Base-by-base conservation (phyloP, 352 stramenopile genomes). In the Phytophthora rubi region DNA sequence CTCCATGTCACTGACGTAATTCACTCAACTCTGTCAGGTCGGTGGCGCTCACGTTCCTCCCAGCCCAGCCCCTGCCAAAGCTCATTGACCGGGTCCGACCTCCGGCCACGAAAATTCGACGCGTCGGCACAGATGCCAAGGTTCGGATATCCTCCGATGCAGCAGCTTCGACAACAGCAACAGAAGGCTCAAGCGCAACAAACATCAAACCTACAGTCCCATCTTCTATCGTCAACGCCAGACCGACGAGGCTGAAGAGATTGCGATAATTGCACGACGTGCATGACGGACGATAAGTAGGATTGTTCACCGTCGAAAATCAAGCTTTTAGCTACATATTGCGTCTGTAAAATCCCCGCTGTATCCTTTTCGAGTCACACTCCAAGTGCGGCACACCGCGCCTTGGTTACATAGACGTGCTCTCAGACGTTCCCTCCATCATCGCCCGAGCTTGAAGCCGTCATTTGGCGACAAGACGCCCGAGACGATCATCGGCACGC, bases 211-310 rank as follows among this genome's bases (percentile, higher is more conserved):
- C 73, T 18, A 63, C 42, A 0, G 32, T 79, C 10, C 48, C 66
- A 23, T 23, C 75, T 35, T 68, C 70, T 3, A 53, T 67, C 10
- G 45, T 64, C 33, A 75, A 53, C 32, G 59, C 65, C 18, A 70
- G 76, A 51, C 65, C 72, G 15, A 75, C 73, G 28, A 62, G 72
- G 35, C 70, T 83, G 37, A 83, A 80, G 64, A 71, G 70, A 39
- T 53, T 83, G 33, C 62, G 76, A 23, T 83, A 58, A 73, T 3
- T 30, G 23, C 12, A 26, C 39, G 5, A 23, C 23, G 21, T 53
- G 42, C n/a, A 13, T 4, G 35, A 16, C 23, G 23, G 2, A 44
- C 12, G 35, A 44, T n/a, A n/a, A n/a, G n/a, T n/a, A 48, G 16
- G 42, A 21, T 48, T 48, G 42, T 39, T 3, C 6, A 39, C 33